phyloP scores from a whole-genome alignment of 228 moss, liverwort and hornwort genomes.

The Sphagnum fallax region DNA sequence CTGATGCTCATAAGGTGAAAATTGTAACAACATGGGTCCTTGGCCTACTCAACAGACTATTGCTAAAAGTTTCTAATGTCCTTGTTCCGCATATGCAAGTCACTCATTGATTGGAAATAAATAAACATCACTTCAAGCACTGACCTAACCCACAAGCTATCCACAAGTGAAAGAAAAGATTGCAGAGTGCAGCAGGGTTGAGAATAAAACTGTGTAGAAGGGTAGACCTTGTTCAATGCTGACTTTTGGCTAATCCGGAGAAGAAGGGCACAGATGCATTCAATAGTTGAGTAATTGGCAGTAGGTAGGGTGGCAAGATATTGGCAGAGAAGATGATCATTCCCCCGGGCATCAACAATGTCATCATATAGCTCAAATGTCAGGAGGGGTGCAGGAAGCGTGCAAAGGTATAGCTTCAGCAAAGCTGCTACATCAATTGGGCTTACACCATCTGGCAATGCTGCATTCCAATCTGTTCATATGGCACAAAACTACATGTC shows the following conservation, averaged over 20 bases:
- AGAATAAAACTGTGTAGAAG: no score
- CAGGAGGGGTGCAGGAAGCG: constrained; percentile 60
- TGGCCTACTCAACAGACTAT: no score
- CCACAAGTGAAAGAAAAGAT: no score
- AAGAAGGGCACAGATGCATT: constrained; percentile 53
- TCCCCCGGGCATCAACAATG: constrained; percentile 48
- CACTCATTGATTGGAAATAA: no score
- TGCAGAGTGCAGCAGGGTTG: no score
- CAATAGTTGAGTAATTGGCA: constrained; percentile 51
- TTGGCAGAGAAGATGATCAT: constrained; percentile 36
- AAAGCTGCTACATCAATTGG: constrained; percentile 66
- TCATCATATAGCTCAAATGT: constrained; percentile 55
- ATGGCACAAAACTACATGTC: neutral
- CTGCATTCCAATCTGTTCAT: constrained; percentile 46
- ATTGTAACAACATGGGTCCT: no score
- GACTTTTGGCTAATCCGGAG: constrained; percentile 68
- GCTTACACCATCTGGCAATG: constrained; percentile 45
- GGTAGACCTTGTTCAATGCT: constrained; percentile 48
- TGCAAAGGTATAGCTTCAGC: constrained; percentile 50
- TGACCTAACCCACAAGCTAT: no score
- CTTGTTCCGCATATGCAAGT: no score
- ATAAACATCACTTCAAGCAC: no score
- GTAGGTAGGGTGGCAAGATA: constrained; percentile 42
- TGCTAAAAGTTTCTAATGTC: no score
- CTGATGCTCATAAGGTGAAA: neutral